These are phyloP conservation scores for Hymenoscyphus occultus DNA, from an alignment of 2,329 filamentous ascomycete genomes.

Conservation along the genomic window DNA sequence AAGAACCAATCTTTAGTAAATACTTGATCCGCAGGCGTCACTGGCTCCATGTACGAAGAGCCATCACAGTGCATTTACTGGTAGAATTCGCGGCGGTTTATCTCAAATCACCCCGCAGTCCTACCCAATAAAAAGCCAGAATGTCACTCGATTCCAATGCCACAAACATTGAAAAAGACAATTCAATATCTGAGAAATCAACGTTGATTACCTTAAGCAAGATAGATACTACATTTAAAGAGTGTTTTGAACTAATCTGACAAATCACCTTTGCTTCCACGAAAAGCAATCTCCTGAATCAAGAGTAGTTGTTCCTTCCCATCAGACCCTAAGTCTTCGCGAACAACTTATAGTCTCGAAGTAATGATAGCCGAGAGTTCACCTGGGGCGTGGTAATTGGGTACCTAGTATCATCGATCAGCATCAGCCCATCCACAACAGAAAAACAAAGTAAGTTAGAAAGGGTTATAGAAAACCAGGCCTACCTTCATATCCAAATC, in stretches of 20 bases:
- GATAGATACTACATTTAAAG: neutral
- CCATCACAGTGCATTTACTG: no score
- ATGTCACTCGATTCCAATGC: no score
- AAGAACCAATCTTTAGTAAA: no score
- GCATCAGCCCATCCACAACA: neutral
- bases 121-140: no score
- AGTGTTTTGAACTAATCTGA: neutral
- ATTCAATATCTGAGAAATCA: neutral
- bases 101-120: no score
- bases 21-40: no score
- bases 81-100: no score
- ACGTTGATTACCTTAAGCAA: neutral
- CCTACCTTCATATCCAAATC: constrained; percentile 73
- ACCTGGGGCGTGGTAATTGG: constrained; percentile 57
- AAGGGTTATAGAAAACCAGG: neutral
- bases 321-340: neutral
- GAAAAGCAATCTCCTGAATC: neutral
- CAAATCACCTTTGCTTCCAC: neutral
- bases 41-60: no score
- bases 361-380: constrained; percentile 36
- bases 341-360: constrained; percentile 22
- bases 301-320: neutral
- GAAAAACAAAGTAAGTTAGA: neutral
- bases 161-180: neutral
- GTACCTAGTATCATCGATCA: constrained; percentile 38